Evolutionary conservation across 768 basidiomycete species (phyloP).

Genomic region (Sarcomyxa edulis): DNA sequence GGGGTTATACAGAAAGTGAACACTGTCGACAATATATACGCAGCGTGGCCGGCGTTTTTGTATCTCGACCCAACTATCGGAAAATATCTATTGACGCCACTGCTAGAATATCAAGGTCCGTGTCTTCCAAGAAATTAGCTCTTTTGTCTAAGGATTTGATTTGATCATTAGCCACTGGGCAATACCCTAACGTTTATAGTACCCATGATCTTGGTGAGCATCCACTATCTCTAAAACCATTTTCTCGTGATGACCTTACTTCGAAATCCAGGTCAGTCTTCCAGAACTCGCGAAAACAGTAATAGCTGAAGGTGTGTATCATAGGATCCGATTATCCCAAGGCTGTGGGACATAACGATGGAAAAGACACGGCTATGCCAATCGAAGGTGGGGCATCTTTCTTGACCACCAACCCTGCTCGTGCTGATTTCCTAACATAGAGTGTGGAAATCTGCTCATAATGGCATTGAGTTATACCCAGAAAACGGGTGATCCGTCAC

Average conservation of each 20-base stretch:
- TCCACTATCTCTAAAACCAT: too few relatives aligned
- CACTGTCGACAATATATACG: conserved; percentile 33
- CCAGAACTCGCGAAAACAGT: too few relatives aligned
- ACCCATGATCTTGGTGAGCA: background rate
- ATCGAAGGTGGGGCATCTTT: conserved; percentile 50
- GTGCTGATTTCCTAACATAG: too few relatives aligned
- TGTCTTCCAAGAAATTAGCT: conserved; percentile 10
- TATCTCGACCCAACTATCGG: conserved; percentile 32
- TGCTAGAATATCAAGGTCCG: conserved; percentile 25
- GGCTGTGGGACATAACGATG: conserved; percentile 41
- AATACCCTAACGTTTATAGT: background rate
- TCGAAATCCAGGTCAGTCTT: too few relatives aligned
- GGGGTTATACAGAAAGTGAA: too few relatives aligned
- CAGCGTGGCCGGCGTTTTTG: conserved; percentile 31
- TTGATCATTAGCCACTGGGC: background rate
- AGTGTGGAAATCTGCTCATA: too few relatives aligned
- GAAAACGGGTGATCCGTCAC: conserved; percentile 3
- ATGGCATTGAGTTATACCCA: too few relatives aligned
- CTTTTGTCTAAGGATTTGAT: background rate
- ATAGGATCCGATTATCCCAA: conserved; percentile 37
- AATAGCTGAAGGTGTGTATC: too few relatives aligned
- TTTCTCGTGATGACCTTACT: too few relatives aligned
- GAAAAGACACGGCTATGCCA: conserved; percentile 49
- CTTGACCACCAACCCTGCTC: too few relatives aligned
- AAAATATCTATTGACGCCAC: conserved; percentile 34